Evolutionary conservation across 306 rosid genomes (phyloP).

Genomic region (Begonia loranthoides): DNA sequence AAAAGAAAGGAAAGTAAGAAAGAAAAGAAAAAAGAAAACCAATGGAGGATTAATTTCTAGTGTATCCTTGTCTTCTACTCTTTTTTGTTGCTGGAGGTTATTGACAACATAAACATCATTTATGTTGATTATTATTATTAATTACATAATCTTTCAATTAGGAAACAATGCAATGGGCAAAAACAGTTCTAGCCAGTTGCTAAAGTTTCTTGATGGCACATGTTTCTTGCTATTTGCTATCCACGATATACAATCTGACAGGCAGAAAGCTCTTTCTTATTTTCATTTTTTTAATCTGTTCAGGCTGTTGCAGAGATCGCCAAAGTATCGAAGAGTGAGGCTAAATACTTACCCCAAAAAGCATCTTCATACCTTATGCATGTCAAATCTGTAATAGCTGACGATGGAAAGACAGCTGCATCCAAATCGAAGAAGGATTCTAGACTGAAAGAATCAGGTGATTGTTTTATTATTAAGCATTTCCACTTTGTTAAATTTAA

Average conservation of each 20-base stretch:
- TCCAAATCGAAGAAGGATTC: constrained; percentile 23
- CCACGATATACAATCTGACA: neutral
- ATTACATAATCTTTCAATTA: too few species aligned
- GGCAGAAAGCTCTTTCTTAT: constrained; percentile 6
- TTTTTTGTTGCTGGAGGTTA: too few species aligned
- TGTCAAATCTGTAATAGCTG: constrained; percentile 38
- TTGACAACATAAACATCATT: too few species aligned
- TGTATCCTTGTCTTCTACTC: too few species aligned
- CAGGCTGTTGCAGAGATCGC: constrained; percentile 81
- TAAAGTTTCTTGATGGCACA: neutral
- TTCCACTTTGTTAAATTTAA: neutral
- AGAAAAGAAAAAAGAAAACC: too few species aligned
- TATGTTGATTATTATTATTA: too few species aligned
- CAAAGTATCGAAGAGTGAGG: constrained; percentile 71
- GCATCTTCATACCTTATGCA: constrained; percentile 48
- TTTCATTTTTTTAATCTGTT: constrained; percentile 5
- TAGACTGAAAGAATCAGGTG: constrained; percentile 22
- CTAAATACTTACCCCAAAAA: constrained; percentile 41
- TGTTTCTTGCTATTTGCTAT: neutral
- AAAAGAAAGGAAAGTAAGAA: too few species aligned
- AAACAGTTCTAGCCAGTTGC: too few species aligned
- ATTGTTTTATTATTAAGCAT: neutral
- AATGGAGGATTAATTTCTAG: too few species aligned
- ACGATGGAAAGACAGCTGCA: constrained; percentile 19
- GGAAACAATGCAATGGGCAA: too few species aligned